Conservation (phyloP, 2,329 filamentous ascomycete species). For the Leptographium procerum region DNA sequence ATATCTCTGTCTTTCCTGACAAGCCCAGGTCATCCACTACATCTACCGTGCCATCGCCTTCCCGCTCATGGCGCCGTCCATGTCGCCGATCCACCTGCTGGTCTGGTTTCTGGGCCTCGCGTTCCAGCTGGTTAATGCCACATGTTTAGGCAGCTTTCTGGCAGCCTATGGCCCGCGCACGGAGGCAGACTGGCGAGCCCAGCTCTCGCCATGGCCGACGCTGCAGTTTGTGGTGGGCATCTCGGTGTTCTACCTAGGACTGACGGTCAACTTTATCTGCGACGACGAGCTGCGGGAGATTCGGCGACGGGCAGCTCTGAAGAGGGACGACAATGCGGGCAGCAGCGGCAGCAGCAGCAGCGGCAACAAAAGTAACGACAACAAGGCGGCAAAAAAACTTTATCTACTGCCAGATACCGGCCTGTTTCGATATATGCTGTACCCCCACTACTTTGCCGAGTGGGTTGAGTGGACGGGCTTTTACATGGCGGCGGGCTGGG, state of each 20-base stretch:
- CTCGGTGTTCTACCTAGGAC: constrained; percentile 62
- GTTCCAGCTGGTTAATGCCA: constrained; percentile 76
- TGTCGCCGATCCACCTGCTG: constrained; percentile 73
- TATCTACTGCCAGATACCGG: constrained; percentile 80
- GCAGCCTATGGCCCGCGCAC: constrained; percentile 66
- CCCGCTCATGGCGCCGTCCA: constrained; percentile 76
- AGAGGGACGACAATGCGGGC: neutral
- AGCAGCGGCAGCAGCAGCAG: too few species aligned
- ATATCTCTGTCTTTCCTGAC: neutral
- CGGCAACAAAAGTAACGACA: constrained; percentile 6
- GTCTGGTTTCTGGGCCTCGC: constrained; percentile 52
- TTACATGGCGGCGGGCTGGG: constrained; percentile 59
- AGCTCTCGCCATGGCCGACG: constrained; percentile 24
- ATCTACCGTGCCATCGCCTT: constrained; percentile 75
- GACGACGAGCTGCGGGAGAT: constrained; percentile 87
- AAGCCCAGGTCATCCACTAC: constrained; percentile 65
- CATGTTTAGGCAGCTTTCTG: constrained; percentile 72
- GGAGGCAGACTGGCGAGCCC: constrained; percentile 34
- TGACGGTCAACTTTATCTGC: constrained; percentile 74
- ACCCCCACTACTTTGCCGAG: constrained; percentile 90
- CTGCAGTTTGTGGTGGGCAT: constrained; percentile 52
- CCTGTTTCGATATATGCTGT: constrained; percentile 72
- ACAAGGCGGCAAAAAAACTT: constrained; percentile 54
- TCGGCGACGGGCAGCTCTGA: constrained; percentile 42
- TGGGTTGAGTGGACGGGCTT: constrained; percentile 96